Evolutionary conservation across 176 grass and related monocot species (phyloP), one percentile per base, ranked within the genome.

Genomic region (Zea luxurians): DNA sequence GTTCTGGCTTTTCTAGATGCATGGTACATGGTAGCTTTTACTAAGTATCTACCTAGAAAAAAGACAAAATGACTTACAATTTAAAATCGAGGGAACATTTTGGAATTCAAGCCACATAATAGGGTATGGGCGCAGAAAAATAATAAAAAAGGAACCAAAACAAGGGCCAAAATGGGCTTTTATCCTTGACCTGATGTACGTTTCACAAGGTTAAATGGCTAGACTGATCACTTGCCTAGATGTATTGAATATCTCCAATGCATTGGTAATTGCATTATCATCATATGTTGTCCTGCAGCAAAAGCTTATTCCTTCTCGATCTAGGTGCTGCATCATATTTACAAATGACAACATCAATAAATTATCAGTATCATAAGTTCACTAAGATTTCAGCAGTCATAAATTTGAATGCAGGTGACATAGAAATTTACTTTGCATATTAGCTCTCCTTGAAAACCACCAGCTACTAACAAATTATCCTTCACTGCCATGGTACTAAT

Each of bases 241-340:
- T 70, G 80, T 90, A 68, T 84, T 86, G 59, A 90, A 92, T 50
- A 92, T 96, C 34, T 96, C 93, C 65, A 96, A 73, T 68, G 93
- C 84, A 78, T 96, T 96, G 55, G 87, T 96, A 50, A 96, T 92
- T 43, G 93, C 87, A 92, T 92, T 96, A 17, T 96, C 93, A 83
- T 96, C 89, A 84, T 86, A 90, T 48, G 93, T 96, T 46, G 81
- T 84, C 21, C 84, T 70, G n/a, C 86, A 91, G 71, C 89, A 90
- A 86, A 88, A 96, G 82, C 86, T 92, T 88, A 96, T 83, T 83
- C 93, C 93, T 91, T 91, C 83, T 53, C 74, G 81, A 72, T 96
- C 82, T 55, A 96, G 82, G 83, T 86, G 82, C 93, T 96, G 78
- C 36, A 67, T 68, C 58, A 85, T 43, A 82, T 21, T 70, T 20